These are phyloP conservation scores for Porcisia deanei DNA, from an alignment of 208 protist species.

Conservation along the genomic window DNA sequence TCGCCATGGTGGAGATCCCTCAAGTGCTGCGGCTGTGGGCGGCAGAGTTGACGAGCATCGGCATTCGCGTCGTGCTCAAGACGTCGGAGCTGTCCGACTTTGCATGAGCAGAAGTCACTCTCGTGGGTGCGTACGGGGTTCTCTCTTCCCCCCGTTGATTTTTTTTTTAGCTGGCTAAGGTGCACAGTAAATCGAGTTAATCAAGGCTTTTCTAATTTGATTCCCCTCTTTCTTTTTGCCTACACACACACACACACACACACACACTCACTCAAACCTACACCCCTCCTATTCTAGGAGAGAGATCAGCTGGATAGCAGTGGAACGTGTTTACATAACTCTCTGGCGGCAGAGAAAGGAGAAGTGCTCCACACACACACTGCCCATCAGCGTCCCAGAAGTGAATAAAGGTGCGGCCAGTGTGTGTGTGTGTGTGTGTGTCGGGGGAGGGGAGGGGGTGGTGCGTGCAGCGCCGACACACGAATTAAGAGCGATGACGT, in stretches of 20 bases:
- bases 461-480: no score
- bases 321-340: no score
- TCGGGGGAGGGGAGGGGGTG: no score
- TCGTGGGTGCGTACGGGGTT: not conserved
- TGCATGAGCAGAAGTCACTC: constrained; percentile 7
- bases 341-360: no score
- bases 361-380: no score
- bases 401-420: no score
- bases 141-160: not conserved
- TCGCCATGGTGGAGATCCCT: constrained; percentile 90
- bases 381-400: no score
- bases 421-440: no score
- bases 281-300: not conserved
- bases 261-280: not conserved
- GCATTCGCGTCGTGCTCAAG: constrained; percentile 84
- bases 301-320: no score
- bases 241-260: not conserved
- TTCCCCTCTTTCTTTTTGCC: not conserved
- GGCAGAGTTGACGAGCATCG: constrained; percentile 87
- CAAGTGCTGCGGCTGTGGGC: constrained; percentile 91
- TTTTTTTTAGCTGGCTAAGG: not conserved
- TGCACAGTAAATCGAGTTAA: constrained; percentile 4
- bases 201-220: not conserved
- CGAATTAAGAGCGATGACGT: no score
- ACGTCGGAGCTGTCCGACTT: constrained; percentile 44